Evolutionary conservation across 345 rosid species (phyloP).

Genomic region (Eucalyptus polybractea): DNA sequence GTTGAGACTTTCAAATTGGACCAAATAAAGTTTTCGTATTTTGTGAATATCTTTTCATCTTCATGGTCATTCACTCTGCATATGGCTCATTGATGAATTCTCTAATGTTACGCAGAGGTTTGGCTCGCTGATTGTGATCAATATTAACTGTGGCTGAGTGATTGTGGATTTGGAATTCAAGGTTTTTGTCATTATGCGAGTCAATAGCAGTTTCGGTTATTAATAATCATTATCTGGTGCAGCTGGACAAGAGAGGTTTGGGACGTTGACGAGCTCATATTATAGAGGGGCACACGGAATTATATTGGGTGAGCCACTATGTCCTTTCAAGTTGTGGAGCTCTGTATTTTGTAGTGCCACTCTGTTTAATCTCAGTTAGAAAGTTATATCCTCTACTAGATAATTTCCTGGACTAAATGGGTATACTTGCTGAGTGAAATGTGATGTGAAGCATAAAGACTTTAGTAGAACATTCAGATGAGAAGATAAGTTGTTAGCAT

Average conservation of each 20-base stretch:
- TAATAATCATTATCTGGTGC: slow-evolving; percentile 9
- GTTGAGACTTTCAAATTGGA: background rate
- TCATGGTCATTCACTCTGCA: background rate
- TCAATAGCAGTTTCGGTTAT: background rate
- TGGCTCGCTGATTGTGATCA: background rate
- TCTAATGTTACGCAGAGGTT: background rate
- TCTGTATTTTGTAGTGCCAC: background rate
- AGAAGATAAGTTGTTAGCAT: background rate
- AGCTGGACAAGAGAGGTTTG: slow-evolving; percentile 99
- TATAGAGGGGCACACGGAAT: slow-evolving; percentile 95
- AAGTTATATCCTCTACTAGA: background rate
- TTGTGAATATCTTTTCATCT: background rate
- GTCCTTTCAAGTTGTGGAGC: background rate
- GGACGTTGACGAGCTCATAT: slow-evolving; percentile 73
- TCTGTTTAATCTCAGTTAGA: background rate
- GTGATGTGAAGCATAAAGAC: background rate
- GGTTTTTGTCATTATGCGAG: background rate
- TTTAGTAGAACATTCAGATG: background rate
- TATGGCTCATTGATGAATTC: background rate
- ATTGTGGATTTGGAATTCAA: background rate
- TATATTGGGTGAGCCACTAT: slow-evolving; percentile 53
- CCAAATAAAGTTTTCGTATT: background rate
- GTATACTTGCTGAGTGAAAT: background rate
- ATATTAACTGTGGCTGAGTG: background rate
- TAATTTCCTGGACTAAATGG: background rate